These are phyloP conservation scores for Daldinia decipiens DNA, from an alignment of 495 filamentous ascomycete species.

Conservation along the genomic window DNA sequence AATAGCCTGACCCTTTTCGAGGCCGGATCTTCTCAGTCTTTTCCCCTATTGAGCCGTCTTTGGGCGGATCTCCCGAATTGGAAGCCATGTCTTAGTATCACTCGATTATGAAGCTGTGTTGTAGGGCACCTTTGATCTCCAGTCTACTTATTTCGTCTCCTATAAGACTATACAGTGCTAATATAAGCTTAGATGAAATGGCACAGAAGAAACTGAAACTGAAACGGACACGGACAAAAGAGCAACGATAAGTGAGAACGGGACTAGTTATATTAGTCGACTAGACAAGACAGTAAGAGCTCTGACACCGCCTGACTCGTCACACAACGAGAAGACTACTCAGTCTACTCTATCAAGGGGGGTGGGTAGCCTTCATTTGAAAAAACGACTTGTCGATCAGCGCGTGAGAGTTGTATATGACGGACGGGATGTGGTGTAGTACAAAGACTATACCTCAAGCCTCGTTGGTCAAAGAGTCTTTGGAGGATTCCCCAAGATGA, in stretches of 20 bases:
- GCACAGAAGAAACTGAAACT: conserved; percentile 5
- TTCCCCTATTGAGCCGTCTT: conserved; percentile 23
- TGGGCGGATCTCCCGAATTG: conserved; percentile 23
- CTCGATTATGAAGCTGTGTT: conserved; percentile 4
- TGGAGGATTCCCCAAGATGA: conserved; percentile 28
- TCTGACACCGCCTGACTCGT: neutral
- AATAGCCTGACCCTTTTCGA: conserved; percentile 39
- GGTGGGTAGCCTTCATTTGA: conserved; percentile 10
- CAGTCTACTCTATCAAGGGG: neutral
- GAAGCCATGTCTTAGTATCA: conserved; percentile 27
- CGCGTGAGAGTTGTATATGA: conserved; percentile 33
- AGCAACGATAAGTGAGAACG: conserved; percentile 15
- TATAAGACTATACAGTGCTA: conserved; percentile 6
- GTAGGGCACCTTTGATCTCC: neutral
- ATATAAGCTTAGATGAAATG: conserved; percentile 9
- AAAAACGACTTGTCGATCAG: conserved; percentile 37
- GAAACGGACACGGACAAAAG: conserved; percentile 3
- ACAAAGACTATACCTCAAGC: conserved; percentile 19
- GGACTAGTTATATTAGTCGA: conserved; percentile 28
- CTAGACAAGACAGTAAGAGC: conserved; percentile 7
- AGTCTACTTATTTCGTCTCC: conserved; percentile 2
- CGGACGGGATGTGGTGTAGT: conserved; percentile 16
- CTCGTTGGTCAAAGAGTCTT: conserved; percentile 23
- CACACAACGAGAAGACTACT: neutral
- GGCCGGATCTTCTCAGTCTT: conserved; percentile 25